Evolutionary conservation across 2,329 filamentous ascomycete genomes (phyloP), one percentile per base, ranked within the genome.

Genomic region (Diplodia sapinea): DNA sequence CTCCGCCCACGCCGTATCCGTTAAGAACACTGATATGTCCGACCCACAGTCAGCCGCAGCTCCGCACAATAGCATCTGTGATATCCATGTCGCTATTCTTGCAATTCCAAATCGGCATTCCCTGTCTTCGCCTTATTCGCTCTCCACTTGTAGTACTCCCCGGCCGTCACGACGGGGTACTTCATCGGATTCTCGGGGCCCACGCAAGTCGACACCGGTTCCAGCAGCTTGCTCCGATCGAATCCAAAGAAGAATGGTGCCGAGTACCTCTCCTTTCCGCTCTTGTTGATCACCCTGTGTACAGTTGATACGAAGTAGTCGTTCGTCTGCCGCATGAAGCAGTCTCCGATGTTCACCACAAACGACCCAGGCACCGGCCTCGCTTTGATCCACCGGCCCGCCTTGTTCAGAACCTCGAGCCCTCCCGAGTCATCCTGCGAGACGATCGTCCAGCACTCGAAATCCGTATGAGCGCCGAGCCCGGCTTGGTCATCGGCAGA

Each of bases 361-460:
- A 81, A 79, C 0, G 76, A 76, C 50, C 75, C 70, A 1, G 75
- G 75, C 29, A 75, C 69, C 0, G 76, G 77, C 2, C 76, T 72
- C 6, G 79, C 80, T 8, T 75, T 76, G 9, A 82, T 73, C 79
- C 79, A 82, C 1, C 74, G 67, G 6, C 79, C 80, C 36, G 80
- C 78, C n/a, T 73, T 76, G 67, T 80, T 81, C 2, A 82, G 74
- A 0, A 82, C 80, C 67, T 82, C 78, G 29, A 82, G 74, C 15
- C 55, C 54, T 11, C 62, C 33, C 4, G 31, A 49, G 38, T 43
- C 40, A 12, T 56, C 51, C 31, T 78, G 76, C 62, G 71, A 73
- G 1, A 82, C 79, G 12, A 82, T 74, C 0, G 80, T 82, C 70
- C 81, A 77, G 76, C 79, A 81, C 67, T 76, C 79, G 68, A 81